phyloP scores from a whole-genome alignment of 1,284 basidiomycete species.

The Retiboletus fuscus region DNA sequence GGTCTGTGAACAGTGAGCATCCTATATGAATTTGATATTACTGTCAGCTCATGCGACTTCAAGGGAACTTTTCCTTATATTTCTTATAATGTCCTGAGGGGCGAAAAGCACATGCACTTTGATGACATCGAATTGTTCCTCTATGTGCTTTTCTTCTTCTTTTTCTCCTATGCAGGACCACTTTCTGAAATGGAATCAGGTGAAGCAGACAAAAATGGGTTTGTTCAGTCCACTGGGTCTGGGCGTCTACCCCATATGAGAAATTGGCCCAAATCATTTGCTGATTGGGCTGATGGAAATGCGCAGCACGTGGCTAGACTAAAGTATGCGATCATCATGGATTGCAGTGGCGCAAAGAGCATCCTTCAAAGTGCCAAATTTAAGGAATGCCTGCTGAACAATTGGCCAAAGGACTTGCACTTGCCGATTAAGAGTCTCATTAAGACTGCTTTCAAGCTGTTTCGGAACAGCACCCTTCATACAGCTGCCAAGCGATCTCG shows the following conservation, averaged over 20 bases:
- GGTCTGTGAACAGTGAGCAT: background rate
- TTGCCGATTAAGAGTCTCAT: background rate
- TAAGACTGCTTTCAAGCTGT: background rate
- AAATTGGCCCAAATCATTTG: conserved; percentile 10
- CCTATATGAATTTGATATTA: fast-evolving
- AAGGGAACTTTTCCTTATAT: conserved; percentile 26
- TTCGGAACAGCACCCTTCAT: background rate
- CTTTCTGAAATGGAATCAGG: conserved; percentile 7
- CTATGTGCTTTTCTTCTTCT: conserved; percentile 32
- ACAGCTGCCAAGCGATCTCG: background rate
- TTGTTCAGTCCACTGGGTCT: conserved; percentile 15
- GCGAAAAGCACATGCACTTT: conserved; percentile 17
- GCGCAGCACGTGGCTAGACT: fast-evolving
- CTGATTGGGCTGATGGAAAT: conserved; percentile 19
- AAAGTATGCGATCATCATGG: background rate
- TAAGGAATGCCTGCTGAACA: background rate
- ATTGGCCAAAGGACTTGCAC: conserved; percentile 18
- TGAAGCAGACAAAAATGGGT: no score
- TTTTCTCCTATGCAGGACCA: conserved; percentile 28
- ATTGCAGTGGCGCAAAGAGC: no score
- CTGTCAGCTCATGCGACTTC: fast-evolving
- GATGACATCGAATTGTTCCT: conserved; percentile 33
- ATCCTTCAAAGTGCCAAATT: background rate
- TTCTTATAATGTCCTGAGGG: conserved; percentile 15
- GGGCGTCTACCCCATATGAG: conserved; percentile 5